Evolutionary conservation across 2,329 filamentous ascomycete species (phyloP).

Genomic region (Lasiodiplodia sp.): DNA sequence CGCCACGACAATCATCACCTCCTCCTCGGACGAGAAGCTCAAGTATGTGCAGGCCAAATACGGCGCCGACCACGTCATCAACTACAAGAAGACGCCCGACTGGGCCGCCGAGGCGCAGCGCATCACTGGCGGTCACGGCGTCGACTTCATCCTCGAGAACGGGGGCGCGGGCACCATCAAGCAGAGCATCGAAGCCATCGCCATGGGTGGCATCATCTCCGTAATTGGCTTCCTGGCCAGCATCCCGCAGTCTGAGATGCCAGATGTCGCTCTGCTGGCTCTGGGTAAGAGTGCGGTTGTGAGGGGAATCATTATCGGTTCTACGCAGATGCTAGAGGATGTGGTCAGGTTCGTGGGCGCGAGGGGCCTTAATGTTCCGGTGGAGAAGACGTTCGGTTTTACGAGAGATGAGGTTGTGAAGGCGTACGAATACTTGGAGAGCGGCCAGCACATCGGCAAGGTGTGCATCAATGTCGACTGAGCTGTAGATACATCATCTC

Average conservation of each 20-base stretch:
- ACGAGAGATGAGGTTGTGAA: constrained; percentile 40
- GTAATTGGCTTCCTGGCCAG: constrained; percentile 10
- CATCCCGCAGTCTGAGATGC: constrained; percentile 40
- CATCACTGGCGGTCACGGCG: constrained; percentile 54
- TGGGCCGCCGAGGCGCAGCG: constrained; percentile 56
- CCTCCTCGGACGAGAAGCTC: constrained; percentile 60
- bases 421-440: constrained; percentile 38
- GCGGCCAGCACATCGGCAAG: constrained; percentile 47
- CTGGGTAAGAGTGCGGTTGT: constrained; percentile 44
- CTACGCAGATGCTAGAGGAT: constrained; percentile 47
- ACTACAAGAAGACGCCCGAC: constrained; percentile 56
- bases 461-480: constrained; percentile 36
- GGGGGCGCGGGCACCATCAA: constrained; percentile 52
- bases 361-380: constrained; percentile 38
- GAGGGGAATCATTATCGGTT: constrained; percentile 47
- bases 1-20: constrained; percentile 56
- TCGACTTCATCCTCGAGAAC: constrained; percentile 51
- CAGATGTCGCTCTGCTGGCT: constrained; percentile 41
- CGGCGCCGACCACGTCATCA: constrained; percentile 58
- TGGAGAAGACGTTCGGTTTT: constrained; percentile 48
- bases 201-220: constrained; percentile 25
- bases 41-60: constrained; percentile 42
- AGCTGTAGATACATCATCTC: background rate
- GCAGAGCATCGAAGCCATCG: constrained; percentile 43
- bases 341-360: constrained; percentile 41